phyloP scores from a whole-genome alignment of 805 yeast species.

The Kazachstania africana region DNA sequence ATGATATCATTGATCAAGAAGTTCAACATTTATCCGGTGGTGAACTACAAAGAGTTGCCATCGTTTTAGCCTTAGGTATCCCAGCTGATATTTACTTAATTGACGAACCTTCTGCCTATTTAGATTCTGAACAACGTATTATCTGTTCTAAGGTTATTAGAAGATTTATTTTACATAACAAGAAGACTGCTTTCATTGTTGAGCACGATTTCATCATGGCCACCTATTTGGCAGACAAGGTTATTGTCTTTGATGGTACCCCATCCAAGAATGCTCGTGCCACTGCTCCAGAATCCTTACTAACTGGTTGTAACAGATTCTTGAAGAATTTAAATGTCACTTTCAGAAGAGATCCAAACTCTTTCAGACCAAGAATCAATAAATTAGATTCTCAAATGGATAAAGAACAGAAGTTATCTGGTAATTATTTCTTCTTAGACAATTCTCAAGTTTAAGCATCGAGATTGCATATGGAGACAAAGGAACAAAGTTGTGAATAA shows the following conservation, averaged over 20 bases:
- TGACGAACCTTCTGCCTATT: slow-evolving; percentile 98
- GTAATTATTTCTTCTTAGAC: slow-evolving; percentile 95
- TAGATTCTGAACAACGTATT: slow-evolving; percentile 99
- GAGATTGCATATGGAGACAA: not conserved
- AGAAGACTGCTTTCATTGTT: slow-evolving; percentile 97
- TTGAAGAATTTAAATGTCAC: slow-evolving; percentile 95
- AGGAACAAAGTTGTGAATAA: not conserved
- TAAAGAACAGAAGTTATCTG: slow-evolving; percentile 85
- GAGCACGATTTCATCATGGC: slow-evolving; percentile 99
- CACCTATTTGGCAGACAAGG: slow-evolving; percentile 96
- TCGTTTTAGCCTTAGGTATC: slow-evolving; percentile 85
- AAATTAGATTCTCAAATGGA: slow-evolving; percentile 98
- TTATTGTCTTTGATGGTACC: slow-evolving; percentile 92
- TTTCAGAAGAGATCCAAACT: slow-evolving; percentile 97
- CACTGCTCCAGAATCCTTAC: slow-evolving; percentile 78
- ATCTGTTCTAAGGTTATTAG: slow-evolving; percentile 97
- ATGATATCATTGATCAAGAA: slow-evolving; percentile 92
- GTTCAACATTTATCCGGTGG: slow-evolving; percentile 98
- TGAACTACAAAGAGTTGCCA: slow-evolving; percentile 98
- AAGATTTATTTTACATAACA: slow-evolving; percentile 89
- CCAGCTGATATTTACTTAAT: slow-evolving; percentile 93
- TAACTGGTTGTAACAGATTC: slow-evolving; percentile 96
- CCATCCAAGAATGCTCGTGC: slow-evolving; percentile 85
- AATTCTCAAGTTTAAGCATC: slow-evolving; percentile 33
- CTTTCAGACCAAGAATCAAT: slow-evolving; percentile 97